phyloP scores from a whole-genome alignment of 192 early-diverging fungal genomes.

The Coemansia sp. region DNA sequence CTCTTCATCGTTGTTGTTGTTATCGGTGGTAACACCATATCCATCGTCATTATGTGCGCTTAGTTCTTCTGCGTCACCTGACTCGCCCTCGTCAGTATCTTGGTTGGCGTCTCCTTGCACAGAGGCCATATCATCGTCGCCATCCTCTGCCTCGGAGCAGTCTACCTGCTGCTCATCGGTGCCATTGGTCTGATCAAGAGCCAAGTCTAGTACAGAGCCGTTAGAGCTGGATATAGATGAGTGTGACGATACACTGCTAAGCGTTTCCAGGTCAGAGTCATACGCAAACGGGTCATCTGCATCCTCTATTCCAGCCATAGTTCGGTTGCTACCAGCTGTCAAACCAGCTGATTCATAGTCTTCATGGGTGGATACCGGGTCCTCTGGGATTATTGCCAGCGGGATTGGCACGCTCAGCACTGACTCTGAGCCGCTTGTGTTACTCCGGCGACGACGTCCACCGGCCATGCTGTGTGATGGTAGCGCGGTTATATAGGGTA shows the following conservation, averaged over 20 bases:
- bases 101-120: neutral
- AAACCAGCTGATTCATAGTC: neutral
- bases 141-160: neutral
- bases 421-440: conserved; percentile 15
- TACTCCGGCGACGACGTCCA: conserved; percentile 28
- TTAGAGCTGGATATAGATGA: conserved; percentile 47
- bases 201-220: conserved; percentile 28
- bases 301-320: conserved; percentile 12
- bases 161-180: conserved; percentile 6
- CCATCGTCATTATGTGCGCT: neutral
- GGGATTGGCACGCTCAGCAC: neutral
- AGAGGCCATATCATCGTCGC: neutral
- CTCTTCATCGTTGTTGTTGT: conserved; percentile 6
- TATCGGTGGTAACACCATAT: neutral
- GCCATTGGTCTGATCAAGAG: conserved; percentile 6
- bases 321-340: neutral
- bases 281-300: conserved; percentile 54
- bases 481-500: neutral
- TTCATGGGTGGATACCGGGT: conserved; percentile 4
- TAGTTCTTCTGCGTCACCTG: conserved; percentile 4
- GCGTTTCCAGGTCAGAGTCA: conserved; percentile 55
- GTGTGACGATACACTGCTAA: conserved; percentile 55
- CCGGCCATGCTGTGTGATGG: conserved; percentile 14
- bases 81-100: conserved; percentile 6
- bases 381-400: conserved; percentile 8